Conservation (phyloP, 495 filamentous ascomycete species). For the Aspergillus leporis region DNA sequence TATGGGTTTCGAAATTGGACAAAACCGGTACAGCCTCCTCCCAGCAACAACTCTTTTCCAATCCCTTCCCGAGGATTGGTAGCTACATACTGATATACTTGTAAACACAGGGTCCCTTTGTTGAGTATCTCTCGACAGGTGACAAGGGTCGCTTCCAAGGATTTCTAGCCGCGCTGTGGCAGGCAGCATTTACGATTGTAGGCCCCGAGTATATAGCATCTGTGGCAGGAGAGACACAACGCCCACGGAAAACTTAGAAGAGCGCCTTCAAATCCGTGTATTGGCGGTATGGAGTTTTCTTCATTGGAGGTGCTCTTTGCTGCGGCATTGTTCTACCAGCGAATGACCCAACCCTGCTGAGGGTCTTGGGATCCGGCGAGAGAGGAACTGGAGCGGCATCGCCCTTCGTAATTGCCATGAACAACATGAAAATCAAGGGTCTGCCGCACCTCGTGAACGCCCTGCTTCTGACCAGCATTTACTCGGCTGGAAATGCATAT, state of each 20-base stretch:
- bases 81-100: not conserved
- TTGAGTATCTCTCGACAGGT: slow-evolving; percentile 57
- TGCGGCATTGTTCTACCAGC: slow-evolving; percentile 67
- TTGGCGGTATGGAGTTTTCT: slow-evolving; percentile 70
- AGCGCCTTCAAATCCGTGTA: slow-evolving; percentile 73
- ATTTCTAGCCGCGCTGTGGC: slow-evolving; percentile 68
- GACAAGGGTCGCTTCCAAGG: slow-evolving; percentile 68
- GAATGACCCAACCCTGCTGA: slow-evolving; percentile 53
- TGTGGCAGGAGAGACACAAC: slow-evolving; percentile 73
- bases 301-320: slow-evolving; percentile 67
- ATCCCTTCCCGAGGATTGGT: no score
- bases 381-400: slow-evolving; percentile 58
- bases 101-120: slow-evolving; percentile 21
- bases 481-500: slow-evolving; percentile 79
- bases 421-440: slow-evolving; percentile 60
- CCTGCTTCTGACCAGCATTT: slow-evolving; percentile 67
- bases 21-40: slow-evolving; percentile 7
- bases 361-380: slow-evolving; percentile 66
- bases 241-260: slow-evolving; percentile 52
- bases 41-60: no score
- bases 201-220: slow-evolving; percentile 80
- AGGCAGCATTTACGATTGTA: slow-evolving; percentile 23
- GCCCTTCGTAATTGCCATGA: slow-evolving; percentile 83
- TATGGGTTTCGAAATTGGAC: slow-evolving; percentile 69
- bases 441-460: slow-evolving; percentile 77